A percentile compares a stretch with the other conserved stretches of the same genome.
Conservation (phyloP, 2,329 filamentous ascomycete genomes). For the Beauveria australis region DNA sequence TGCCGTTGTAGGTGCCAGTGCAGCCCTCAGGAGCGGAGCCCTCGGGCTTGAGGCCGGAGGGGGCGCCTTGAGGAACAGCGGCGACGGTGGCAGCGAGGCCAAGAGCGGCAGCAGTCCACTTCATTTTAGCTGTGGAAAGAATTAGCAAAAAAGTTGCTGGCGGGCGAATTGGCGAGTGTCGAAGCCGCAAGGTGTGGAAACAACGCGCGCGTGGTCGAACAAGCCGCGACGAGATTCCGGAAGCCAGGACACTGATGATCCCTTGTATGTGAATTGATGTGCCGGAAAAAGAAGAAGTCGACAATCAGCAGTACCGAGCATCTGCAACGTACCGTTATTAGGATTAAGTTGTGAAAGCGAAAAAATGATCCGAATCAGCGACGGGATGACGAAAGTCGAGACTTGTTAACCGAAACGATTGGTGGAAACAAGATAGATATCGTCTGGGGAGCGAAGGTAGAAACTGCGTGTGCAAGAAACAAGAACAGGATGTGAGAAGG, state of each 20-base stretch:
- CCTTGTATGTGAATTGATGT: neutral
- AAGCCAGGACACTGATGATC: neutral
- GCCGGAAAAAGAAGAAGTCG: no score
- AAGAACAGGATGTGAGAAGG: neutral
- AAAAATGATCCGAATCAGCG: slow-evolving; percentile 1
- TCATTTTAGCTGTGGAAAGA: slow-evolving; percentile 23
- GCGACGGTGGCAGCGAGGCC: slow-evolving; percentile 35
- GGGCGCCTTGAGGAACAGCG: slow-evolving; percentile 31
- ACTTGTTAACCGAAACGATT: slow-evolving; percentile 8
- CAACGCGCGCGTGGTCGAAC: neutral
- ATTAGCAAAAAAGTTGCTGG: neutral
- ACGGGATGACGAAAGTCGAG: slow-evolving; percentile 7
- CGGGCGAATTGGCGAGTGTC: neutral
- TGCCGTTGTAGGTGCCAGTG: slow-evolving; percentile 37
- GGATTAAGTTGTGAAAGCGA: slow-evolving; percentile 5
- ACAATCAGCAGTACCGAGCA: neutral
- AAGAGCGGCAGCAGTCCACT: slow-evolving; percentile 20
- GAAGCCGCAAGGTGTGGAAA: neutral
- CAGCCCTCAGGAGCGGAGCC: slow-evolving; percentile 45
- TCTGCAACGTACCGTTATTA: slow-evolving; percentile 4
- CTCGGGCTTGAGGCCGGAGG: slow-evolving; percentile 39
- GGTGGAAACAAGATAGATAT: slow-evolving; percentile 6
- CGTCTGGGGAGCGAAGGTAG: slow-evolving; percentile 7
- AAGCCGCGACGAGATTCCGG: neutral
- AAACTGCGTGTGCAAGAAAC: neutral